Evolutionary conservation across 768 basidiomycete species (phyloP).

Genomic region (Trametes sanguinea): DNA sequence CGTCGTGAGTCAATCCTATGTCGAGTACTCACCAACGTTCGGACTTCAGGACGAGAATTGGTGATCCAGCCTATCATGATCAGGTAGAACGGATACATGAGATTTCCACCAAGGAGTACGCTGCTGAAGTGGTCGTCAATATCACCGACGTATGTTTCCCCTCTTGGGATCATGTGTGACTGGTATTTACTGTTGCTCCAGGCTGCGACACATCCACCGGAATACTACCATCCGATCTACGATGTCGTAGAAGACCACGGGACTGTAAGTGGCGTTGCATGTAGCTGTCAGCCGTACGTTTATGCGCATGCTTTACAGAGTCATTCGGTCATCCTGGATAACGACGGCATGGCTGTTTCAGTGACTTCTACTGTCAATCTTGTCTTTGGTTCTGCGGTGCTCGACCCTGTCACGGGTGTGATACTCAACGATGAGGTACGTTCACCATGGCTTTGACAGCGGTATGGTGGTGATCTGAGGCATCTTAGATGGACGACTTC

Average conservation of each 20-base stretch:
- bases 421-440: constrained; percentile 84
- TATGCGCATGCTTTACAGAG: constrained; percentile 48
- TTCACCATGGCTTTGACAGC: background rate
- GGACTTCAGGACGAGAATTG: constrained; percentile 68
- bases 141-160: constrained; percentile 76
- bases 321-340: constrained; percentile 82
- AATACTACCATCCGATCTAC: constrained; percentile 84
- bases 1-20: constrained; percentile 9
- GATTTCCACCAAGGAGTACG: constrained; percentile 72
- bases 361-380: constrained; percentile 90
- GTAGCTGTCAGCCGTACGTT: background rate
- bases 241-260: constrained; percentile 84
- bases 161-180: background rate
- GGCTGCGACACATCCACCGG: constrained; percentile 78
- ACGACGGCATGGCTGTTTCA: constrained; percentile 82
- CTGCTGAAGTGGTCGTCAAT: constrained; percentile 57
- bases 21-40: background rate
- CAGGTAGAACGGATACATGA: constrained; percentile 55
- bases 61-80: constrained; percentile 73
- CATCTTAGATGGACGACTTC: constrained; percentile 83
- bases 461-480: background rate
- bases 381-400: constrained; percentile 84
- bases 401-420: constrained; percentile 86
- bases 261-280: constrained; percentile 54
- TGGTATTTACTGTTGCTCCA: constrained; percentile 32